Evolutionary conservation across 495 filamentous ascomycete species (phyloP).

Genomic region (Neurospora tetraspora): DNA sequence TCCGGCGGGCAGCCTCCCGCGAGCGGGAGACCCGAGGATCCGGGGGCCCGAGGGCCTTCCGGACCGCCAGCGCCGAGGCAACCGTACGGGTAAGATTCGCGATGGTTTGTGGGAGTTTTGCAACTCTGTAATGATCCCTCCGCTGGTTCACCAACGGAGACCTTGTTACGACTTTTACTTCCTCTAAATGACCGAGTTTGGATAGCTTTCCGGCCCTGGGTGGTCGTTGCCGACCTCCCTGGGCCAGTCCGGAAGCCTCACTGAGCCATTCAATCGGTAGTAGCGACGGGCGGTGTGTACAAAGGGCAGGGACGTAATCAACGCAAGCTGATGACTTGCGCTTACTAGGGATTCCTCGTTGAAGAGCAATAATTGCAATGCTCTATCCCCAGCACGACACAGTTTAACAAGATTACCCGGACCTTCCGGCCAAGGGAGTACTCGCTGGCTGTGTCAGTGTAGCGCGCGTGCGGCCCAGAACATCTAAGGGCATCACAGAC

Average conservation of each 20-base stretch:
- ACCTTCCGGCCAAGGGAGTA: conserved; percentile 60
- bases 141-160: too few relatives aligned
- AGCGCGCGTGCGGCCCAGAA: conserved; percentile 64
- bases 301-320: conserved; percentile 68
- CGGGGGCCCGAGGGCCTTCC: too few relatives aligned
- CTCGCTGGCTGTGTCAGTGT: conserved; percentile 64
- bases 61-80: too few relatives aligned
- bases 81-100: too few relatives aligned
- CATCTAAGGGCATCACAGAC: conserved; percentile 65
- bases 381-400: conserved; percentile 68
- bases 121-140: too few relatives aligned
- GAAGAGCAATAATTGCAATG: conserved; percentile 76
- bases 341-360: conserved; percentile 71
- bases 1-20: too few relatives aligned
- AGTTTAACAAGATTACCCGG: conserved; percentile 70
- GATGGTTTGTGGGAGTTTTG: too few relatives aligned
- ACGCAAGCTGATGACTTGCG: conserved; percentile 63
- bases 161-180: neutral
- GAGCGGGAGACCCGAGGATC: too few relatives aligned
- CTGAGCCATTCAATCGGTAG: conserved; percentile 8
- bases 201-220: neutral
- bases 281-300: conserved; percentile 57
- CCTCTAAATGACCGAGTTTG: neutral
- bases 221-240: too few relatives aligned
- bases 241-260: too few relatives aligned